phyloP scores from a whole-genome alignment of 441 rosid genomes.

The Erodium moschatum region DNA sequence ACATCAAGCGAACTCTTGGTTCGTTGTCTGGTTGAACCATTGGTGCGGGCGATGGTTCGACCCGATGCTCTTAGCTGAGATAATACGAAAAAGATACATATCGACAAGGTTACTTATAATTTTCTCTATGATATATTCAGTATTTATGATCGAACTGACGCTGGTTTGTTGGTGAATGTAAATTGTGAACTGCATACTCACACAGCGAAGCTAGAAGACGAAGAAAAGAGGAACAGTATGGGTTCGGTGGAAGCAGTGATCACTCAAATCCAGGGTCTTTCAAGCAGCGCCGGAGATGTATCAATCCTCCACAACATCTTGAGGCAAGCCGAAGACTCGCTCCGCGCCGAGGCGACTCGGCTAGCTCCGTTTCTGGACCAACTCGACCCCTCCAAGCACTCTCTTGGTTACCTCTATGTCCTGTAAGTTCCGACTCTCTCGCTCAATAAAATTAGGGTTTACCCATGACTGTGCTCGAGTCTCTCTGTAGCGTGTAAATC shows the following conservation, averaged over 20 bases:
- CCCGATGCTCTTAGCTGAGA: too few species aligned
- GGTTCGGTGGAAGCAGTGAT: constrained; percentile 46
- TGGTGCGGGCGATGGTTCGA: too few species aligned
- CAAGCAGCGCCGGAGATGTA: constrained; percentile 48
- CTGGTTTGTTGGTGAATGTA: not conserved
- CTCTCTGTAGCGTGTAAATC: not conserved
- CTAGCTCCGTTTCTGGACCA: constrained; percentile 54
- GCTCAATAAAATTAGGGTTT: not conserved
- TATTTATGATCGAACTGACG: not conserved
- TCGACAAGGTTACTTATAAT: not conserved
- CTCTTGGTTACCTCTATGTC: constrained; percentile 82
- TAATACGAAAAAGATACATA: too few species aligned
- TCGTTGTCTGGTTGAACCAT: too few species aligned
- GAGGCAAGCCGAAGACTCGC: constrained; percentile 55
- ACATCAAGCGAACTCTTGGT: too few species aligned
- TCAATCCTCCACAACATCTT: constrained; percentile 45
- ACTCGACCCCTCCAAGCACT: constrained; percentile 74
- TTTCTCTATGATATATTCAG: not conserved
- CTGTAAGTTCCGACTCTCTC: constrained; percentile 39
- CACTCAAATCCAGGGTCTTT: constrained; percentile 74
- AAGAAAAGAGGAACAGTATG: constrained; percentile 23
- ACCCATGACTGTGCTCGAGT: not conserved
- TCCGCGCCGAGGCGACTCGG: constrained; percentile 43
- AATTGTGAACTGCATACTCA: not conserved
- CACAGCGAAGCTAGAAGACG: not conserved